phyloP scores from a whole-genome alignment of 2,329 filamentous ascomycete species.

The Fusarium sp. region DNA sequence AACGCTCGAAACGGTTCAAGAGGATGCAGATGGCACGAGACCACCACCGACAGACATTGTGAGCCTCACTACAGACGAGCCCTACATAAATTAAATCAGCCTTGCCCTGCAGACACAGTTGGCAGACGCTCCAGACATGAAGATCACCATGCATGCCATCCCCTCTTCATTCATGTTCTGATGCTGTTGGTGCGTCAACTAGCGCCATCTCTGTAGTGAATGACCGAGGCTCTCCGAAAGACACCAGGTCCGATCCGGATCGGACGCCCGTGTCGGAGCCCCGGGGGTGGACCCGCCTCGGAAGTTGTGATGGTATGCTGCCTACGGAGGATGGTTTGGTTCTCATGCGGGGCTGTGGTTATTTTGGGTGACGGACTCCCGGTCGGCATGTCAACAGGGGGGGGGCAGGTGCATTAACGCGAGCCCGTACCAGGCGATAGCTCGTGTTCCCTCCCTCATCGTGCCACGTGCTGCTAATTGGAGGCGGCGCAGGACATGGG shows the following conservation, averaged over 20 bases:
- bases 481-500: constrained; percentile 23
- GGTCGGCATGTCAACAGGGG: constrained; percentile 32
- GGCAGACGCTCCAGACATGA: not conserved
- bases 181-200: constrained; percentile 9
- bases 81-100: not conserved
- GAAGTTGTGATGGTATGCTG: constrained; percentile 22
- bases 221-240: constrained; percentile 31
- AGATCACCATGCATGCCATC: not conserved
- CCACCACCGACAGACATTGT: constrained; percentile 3
- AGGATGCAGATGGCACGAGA: not conserved
- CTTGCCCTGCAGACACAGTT: not conserved
- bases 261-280: constrained; percentile 36
- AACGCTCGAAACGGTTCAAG: not conserved
- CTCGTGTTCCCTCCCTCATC: constrained; percentile 38
- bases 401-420: constrained; percentile 22
- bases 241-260: constrained; percentile 24
- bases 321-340: constrained; percentile 23
- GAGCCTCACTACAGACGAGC: not conserved
- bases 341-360: constrained; percentile 36
- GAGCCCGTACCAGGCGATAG: constrained; percentile 21
- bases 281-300: constrained; percentile 38
- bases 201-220: constrained; percentile 8
- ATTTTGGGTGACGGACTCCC: constrained; percentile 37
- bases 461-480: constrained; percentile 32
- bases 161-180: not conserved